These are phyloP conservation scores for Colletotrichum lentis DNA, from an alignment of 2,329 filamentous ascomycete genomes.

Conservation along the genomic window DNA sequence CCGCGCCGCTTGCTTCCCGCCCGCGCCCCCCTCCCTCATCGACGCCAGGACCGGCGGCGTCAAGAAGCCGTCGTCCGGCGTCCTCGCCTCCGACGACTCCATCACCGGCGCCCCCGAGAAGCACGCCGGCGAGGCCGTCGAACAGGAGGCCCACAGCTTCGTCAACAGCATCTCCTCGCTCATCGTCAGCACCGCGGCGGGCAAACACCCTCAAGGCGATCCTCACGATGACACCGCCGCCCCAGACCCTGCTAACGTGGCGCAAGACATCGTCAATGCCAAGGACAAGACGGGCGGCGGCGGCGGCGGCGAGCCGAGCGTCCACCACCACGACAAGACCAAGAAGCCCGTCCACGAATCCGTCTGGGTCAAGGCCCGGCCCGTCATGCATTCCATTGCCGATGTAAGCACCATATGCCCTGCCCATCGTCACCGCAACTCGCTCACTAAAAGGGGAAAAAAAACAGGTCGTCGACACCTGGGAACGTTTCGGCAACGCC, in stretches of 20 bases:
- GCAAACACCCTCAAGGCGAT: slow-evolving; percentile 76
- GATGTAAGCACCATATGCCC: slow-evolving; percentile 48
- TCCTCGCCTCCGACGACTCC: slow-evolving; percentile 78
- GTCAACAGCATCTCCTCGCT: slow-evolving; percentile 75
- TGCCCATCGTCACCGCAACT: fast-evolving
- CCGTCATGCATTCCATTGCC: slow-evolving; percentile 69
- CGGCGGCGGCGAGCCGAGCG: slow-evolving; percentile 56
- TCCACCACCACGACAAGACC: slow-evolving; percentile 73
- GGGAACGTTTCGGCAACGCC: slow-evolving; percentile 62
- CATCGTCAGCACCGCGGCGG: slow-evolving; percentile 76
- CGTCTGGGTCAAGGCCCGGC: slow-evolving; percentile 79
- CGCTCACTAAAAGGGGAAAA: background rate
- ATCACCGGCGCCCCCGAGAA: slow-evolving; percentile 84
- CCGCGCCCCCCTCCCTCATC: slow-evolving; percentile 78
- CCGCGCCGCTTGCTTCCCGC: slow-evolving; percentile 74
- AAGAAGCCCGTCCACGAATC: slow-evolving; percentile 79
- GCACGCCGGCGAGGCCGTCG: slow-evolving; percentile 82
- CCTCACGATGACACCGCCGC: slow-evolving; percentile 61
- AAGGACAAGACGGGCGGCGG: slow-evolving; percentile 57
- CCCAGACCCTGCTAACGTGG: slow-evolving; percentile 58
- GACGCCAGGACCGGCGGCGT: slow-evolving; percentile 74
- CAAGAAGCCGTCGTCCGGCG: slow-evolving; percentile 78
- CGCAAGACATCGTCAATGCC: slow-evolving; percentile 51
- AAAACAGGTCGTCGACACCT: slow-evolving; percentile 54
- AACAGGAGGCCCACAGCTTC: slow-evolving; percentile 83